phyloP scores from a whole-genome alignment of 2,329 filamentous ascomycete species.

The Sporothrix schenckii region DNA sequence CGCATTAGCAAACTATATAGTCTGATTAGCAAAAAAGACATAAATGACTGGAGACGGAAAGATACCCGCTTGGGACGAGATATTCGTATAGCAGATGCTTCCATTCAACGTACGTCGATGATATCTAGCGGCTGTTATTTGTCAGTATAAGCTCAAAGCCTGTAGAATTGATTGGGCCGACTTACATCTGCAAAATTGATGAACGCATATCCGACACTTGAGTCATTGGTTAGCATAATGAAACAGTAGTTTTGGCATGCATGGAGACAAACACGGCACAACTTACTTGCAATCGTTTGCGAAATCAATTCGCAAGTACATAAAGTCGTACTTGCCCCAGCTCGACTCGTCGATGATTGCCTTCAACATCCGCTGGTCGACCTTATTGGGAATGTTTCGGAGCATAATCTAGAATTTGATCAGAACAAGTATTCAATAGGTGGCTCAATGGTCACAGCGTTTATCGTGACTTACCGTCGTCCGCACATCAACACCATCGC shows the following conservation, averaged over 20 bases:
- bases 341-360: slow-evolving; percentile 76
- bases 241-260: background rate
- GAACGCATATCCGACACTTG: slow-evolving; percentile 92
- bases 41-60: background rate
- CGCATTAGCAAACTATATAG: slow-evolving; percentile 67
- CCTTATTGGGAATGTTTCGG: slow-evolving; percentile 90
- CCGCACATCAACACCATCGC: slow-evolving; percentile 69
- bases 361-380: slow-evolving; percentile 77
- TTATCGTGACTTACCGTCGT: slow-evolving; percentile 63
- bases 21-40: slow-evolving; percentile 37
- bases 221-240: slow-evolving; percentile 39
- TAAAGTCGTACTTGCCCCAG: slow-evolving; percentile 86
- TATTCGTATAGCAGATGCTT: background rate
- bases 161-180: slow-evolving; percentile 18
- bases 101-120: slow-evolving; percentile 59
- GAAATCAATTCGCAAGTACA: slow-evolving; percentile 91
- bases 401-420: slow-evolving; percentile 73
- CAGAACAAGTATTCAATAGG: background rate
- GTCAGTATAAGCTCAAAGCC: slow-evolving; percentile 27
- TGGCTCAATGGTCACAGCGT: background rate
- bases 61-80: background rate
- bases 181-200: slow-evolving; percentile 88
- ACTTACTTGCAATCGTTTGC: slow-evolving; percentile 80
- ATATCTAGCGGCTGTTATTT: slow-evolving; percentile 67
- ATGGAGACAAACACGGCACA: too few species aligned